Evolutionary conservation across 495 filamentous ascomycete genomes (phyloP).

Genomic region (Terfezia boudieri): DNA sequence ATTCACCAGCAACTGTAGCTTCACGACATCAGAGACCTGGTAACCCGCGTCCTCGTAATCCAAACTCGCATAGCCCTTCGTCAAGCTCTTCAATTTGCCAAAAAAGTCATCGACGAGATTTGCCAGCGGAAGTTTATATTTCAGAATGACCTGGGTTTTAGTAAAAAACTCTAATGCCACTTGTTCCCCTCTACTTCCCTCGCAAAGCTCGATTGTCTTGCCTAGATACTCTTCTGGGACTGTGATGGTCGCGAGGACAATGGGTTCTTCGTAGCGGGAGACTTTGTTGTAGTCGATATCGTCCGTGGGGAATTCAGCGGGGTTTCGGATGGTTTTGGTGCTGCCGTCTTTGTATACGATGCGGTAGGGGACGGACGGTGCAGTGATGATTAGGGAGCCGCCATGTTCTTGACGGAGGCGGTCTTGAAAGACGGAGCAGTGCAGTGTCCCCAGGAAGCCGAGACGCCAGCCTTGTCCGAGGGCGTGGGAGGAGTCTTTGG

Average conservation of each 20-base stretch:
- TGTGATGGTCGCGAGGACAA: conserved; percentile 66
- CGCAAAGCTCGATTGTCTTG: conserved; percentile 85
- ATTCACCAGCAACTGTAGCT: conserved; percentile 84
- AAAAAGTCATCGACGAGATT: conserved; percentile 94
- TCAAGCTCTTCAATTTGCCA: conserved; percentile 79
- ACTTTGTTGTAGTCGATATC: conserved; percentile 37
- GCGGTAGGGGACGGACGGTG: conserved; percentile 81
- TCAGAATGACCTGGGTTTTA: conserved; percentile 82
- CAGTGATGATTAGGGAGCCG: conserved; percentile 81
- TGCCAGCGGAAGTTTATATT: conserved; percentile 69
- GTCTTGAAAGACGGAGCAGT: conserved; percentile 96
- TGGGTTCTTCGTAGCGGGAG: conserved; percentile 58
- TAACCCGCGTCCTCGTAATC: conserved; percentile 65
- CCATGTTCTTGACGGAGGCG: conserved; percentile 88
- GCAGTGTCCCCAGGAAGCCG: conserved; percentile 85
- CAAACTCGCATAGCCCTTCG: conserved; percentile 37
- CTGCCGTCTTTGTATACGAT: conserved; percentile 51
- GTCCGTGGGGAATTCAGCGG: conserved; percentile 60
- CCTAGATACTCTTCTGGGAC: conserved; percentile 86
- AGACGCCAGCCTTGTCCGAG: conserved; percentile 84
- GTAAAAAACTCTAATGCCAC: conserved; percentile 75
- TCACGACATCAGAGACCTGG: conserved; percentile 56
- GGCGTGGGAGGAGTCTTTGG: conserved; percentile 84
- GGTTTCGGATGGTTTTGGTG: conserved; percentile 58
- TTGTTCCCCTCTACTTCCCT: conserved; percentile 69